These are phyloP conservation scores for Neostapfia colusana DNA, from an alignment of 176 grass and related monocot genomes.

Conservation along the genomic window DNA sequence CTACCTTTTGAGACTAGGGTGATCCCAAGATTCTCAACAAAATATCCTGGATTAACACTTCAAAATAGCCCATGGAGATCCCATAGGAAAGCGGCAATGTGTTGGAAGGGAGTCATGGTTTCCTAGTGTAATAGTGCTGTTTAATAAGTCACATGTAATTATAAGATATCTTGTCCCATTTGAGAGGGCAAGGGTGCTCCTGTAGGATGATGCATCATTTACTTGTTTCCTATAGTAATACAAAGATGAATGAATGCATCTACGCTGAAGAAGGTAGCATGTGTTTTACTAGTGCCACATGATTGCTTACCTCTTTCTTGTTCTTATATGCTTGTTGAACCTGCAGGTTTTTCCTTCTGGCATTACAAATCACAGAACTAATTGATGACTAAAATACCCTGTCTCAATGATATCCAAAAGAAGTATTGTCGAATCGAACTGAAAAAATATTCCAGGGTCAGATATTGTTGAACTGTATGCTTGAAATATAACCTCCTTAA, in stretches of 20 bases:
- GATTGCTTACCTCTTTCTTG: not conserved
- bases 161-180: not conserved
- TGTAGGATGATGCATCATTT: not conserved
- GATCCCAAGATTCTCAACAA: not conserved
- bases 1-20: not conserved
- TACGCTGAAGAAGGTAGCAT: not conserved
- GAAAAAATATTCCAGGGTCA: not conserved
- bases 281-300: not conserved
- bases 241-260: not conserved
- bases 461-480: conserved; percentile 5
- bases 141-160: not conserved
- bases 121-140: conserved; percentile 22
- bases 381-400: conserved; percentile 10
- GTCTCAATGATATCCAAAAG: not conserved
- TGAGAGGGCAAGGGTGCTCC: not conserved
- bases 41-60: not conserved
- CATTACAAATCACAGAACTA: not conserved
- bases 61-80: not conserved
- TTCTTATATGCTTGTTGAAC: not conserved
- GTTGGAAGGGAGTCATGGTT: not conserved
- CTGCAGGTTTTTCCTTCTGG: not conserved
- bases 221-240: not conserved
- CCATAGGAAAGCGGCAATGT: not conserved
- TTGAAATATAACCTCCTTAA: conserved; percentile 8
- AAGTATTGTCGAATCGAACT: not conserved